phyloP scores from a whole-genome alignment of 352 stramenopile genomes.

The Globisporangium megalacanthum region DNA sequence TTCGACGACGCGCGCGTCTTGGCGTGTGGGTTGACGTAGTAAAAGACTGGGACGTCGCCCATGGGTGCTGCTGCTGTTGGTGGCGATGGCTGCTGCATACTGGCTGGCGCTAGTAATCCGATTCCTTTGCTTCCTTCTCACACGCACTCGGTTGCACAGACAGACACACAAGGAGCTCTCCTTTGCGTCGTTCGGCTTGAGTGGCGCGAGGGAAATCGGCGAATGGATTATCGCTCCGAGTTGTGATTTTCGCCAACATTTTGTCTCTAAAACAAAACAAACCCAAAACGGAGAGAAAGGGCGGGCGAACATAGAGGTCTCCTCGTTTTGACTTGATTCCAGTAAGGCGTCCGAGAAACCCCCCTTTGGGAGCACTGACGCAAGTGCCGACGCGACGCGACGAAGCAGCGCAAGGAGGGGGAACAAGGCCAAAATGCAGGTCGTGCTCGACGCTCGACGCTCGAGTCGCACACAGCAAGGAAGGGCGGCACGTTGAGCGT shows the following conservation, averaged over 20 bases:
- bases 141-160: no score
- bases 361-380: not conserved
- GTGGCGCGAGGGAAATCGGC: slow-evolving; percentile 1
- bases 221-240: not conserved
- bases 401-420: not conserved
- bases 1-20: not conserved
- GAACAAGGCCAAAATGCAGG: no score
- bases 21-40: not conserved
- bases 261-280: not conserved
- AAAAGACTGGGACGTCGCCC: not conserved
- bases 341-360: not conserved
- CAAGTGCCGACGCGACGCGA: not conserved
- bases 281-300: slow-evolving; percentile 1
- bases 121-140: not conserved
- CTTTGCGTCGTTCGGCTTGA: not conserved
- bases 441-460: no score
- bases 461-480: no score
- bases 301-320: not conserved
- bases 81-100: not conserved
- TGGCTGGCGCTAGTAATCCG: not conserved
- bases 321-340: not conserved
- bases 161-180: no score
- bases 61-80: not conserved
- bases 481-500: no score
- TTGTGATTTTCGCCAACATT: not conserved